Evolutionary conservation across 805 yeast species (phyloP).

Genomic region (Teunomyces pallodes): DNA sequence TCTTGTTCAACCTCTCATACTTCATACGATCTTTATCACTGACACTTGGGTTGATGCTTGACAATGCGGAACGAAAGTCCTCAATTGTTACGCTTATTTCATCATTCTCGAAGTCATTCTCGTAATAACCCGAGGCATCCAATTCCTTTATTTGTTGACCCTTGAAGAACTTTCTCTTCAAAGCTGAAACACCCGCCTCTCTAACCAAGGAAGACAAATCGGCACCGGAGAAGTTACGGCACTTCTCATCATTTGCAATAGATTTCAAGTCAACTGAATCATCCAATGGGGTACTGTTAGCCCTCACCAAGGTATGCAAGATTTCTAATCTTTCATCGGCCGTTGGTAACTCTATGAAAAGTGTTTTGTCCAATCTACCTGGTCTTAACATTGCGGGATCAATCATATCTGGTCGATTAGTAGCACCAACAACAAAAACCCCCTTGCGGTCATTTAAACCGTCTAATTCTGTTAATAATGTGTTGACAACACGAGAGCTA

Average conservation of each 20-base stretch:
- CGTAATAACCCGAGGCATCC: slow-evolving; percentile 37
- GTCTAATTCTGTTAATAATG: slow-evolving; percentile 89
- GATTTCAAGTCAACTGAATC: slow-evolving; percentile 54
- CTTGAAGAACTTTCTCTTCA: slow-evolving; percentile 68
- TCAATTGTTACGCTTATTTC: slow-evolving; percentile 53
- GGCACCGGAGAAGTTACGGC: slow-evolving; percentile 93
- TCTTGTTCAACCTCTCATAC: slow-evolving; percentile 70
- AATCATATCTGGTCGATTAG: slow-evolving; percentile 96
- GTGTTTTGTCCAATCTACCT: slow-evolving; percentile 90
- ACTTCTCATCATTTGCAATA: slow-evolving; percentile 73
- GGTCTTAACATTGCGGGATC: slow-evolving; percentile 98
- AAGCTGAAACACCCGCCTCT: slow-evolving; percentile 89
- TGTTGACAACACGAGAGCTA: slow-evolving; percentile 90
- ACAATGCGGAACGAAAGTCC: slow-evolving; percentile 73
- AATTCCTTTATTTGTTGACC: slow-evolving; percentile 38
- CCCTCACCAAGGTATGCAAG: slow-evolving; percentile 66
- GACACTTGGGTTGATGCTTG: slow-evolving; percentile 83
- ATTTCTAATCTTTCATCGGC: slow-evolving; percentile 79
- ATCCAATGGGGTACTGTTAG: slow-evolving; percentile 75
- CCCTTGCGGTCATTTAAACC: slow-evolving; percentile 92
- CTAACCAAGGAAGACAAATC: slow-evolving; percentile 88
- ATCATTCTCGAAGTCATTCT: slow-evolving; percentile 28
- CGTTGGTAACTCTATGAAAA: slow-evolving; percentile 86
- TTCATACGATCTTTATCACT: slow-evolving; percentile 77
- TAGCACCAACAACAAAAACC: slow-evolving; percentile 92